Base-by-base conservation (phyloP, 2,329 filamentous ascomycete genomes). In the Penicillium capsulatum region DNA sequence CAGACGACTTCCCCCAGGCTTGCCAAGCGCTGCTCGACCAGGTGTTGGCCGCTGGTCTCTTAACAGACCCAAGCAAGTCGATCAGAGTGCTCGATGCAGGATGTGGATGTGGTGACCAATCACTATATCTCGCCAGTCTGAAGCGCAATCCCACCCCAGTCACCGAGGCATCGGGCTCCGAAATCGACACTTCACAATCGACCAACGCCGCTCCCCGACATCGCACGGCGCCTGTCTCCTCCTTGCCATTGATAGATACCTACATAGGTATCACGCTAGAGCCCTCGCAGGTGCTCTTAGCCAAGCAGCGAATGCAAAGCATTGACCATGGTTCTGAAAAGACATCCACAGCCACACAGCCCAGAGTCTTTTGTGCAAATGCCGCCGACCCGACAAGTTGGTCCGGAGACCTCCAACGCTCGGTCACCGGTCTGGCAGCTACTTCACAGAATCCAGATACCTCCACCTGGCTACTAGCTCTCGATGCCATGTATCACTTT, bases 41-140 rank as follows among this genome's bases (percentile, higher is more conserved):
- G 38, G 65, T 79, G 3, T 55, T 80, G 14, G 54, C 63, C 4
- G 69, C 75, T 0, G 67, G 67, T 1, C 57, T 78, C 3, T 40
- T 68, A 17, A 28, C 45, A 30, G 37, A 45, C 22, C 27, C 43
- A 26, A 32, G 37, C 2, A 17, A 26, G 3, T 38, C 47, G 2
- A 14, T 50, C 4, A 31, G 46, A 14, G 29, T 61, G 7, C 58
- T 80, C 1, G 77, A 80, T 43, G 61, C 80, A 1, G 77, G 77
- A 2, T 75, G 79, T 44, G 77, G 77, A 7, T 81, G 77, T 45
- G 77, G 77, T 20, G 76, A 80, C 47, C 77, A 80, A 54, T 75
- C 70, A 0, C 54, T 73, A 14, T 68, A 73, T 39, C 50, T 79
- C 16, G 16, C 14, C 9, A 27, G 14, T 4, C 28, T 34, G 9